Base-by-base conservation (phyloP, 2,329 filamentous ascomycete species). In the Fusarium bulbicola region DNA sequence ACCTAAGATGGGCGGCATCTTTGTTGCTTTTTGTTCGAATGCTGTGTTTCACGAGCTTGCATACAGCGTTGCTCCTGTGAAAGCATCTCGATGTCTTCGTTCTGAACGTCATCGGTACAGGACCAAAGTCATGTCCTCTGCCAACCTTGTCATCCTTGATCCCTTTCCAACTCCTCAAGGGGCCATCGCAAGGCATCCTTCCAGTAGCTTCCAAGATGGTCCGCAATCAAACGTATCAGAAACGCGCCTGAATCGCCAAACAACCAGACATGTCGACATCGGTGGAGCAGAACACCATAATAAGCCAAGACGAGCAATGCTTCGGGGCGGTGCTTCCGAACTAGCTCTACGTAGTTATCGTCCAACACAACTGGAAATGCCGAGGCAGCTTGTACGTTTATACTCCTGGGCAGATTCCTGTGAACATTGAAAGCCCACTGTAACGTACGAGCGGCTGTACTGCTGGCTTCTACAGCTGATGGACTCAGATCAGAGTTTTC, bases 201-300 rank as follows among this genome's bases (percentile, higher is more conserved):
- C 81, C 81, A 83, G 24, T 79, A 80, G 24, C 58, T 70, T 6
- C 82, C 81, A 5, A 83, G 66, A 52, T 81, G 76, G 21, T 76
- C 73, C 11, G 80, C 75, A 20, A 83, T 77, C 4, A 80, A 77
- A 5, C 75, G 73, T 36, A 83, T 75, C 42, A 83, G 50, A 47
- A 75, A 76, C 0, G 77, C 75, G 3, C 82, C 82, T 6, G 78
- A 78, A 56, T 77, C 76, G 10, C 78, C 81, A 70, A 85, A 79
- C 32, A 84, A 77, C 85, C 85, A 86, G 40, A 79, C 76, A 9
- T 75, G 66, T 14, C 82, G 78, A 45, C 80, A 82, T 20, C 79
- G 80, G 66, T 86, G 83, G n/a, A 88, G 77, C 46, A 88, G 72
- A 8, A 86, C 81, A 16, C 85, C 85, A 65, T 86, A 87, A 71